Base-by-base conservation (phyloP, 345 rosid species). In the Kandelia obovata region DNA sequence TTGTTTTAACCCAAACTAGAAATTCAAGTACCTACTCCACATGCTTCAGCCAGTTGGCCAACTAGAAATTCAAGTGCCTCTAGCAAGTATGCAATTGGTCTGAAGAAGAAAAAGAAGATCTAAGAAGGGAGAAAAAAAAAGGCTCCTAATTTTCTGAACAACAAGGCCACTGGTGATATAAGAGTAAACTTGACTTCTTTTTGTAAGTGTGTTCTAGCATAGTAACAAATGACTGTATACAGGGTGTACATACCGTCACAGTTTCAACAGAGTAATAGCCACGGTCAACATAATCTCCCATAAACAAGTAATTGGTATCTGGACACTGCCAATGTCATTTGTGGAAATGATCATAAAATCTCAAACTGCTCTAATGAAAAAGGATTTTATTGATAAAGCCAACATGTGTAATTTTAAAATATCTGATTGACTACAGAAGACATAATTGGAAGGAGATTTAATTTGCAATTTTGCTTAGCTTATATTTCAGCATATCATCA, bases 251-350 rank as follows among this genome's bases (percentile, higher is more conserved):
- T 83, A 92, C 98, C 73, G 98, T 84, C 37, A 94, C 97, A 71
- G 98, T 94, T 81, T 94, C 98, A 60, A 94, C 96, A 46, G 98
- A 94, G 74, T 94, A 94, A 80, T 94, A 94, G 53, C 97, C 97
- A 68, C 97, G 96, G 66, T 94, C 97, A 58, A 94, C 98, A 72
- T 94, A 91, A 74, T 94, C 97, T 77, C 98, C 96, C 97, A 94
- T 94, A 75, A 94, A 92, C 74, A 92, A 79, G 83, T 92, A 92
- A 81, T 88, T 92, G 75, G 96, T 90, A 77, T 92, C 98, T 37
- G 98, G 98, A 74, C 97, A 93, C 98, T 93, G 79, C 65, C 65
- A 39, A 25, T 4, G 6, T 21, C 5, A 56, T 11, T 11, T 56
- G 26, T 21, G 10, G 2, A 9, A 5, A 56, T 25, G 19, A 27